Evolutionary conservation across 345 rosid species (phyloP).

Genomic region (Moringa oleifera): DNA sequence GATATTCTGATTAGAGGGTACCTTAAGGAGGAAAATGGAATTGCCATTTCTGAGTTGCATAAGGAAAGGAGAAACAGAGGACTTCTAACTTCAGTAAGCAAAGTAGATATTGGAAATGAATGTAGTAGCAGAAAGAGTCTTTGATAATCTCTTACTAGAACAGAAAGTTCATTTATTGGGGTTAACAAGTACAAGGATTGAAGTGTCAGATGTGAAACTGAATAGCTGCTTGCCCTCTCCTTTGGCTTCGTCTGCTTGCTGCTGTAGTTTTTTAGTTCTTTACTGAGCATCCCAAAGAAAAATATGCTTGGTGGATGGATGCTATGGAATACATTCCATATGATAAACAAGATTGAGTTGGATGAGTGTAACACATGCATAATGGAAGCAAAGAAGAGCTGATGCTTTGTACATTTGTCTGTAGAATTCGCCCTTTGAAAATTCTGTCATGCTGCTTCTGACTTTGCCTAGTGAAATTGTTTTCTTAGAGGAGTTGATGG

Average conservation of each 20-base stretch:
- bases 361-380: background rate
- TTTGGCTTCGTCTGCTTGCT: background rate
- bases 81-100: constrained; percentile 5
- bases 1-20: constrained; percentile 38
- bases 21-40: constrained; percentile 23
- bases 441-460: no score
- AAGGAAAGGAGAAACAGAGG: constrained; percentile 36
- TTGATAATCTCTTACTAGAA: background rate
- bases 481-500: no score
- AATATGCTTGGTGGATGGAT: background rate
- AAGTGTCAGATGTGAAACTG: background rate
- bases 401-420: background rate
- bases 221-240: background rate
- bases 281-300: background rate
- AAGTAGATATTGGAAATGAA: constrained; percentile 14
- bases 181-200: background rate
- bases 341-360: background rate
- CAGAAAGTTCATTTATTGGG: background rate
- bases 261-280: background rate
- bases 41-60: constrained; percentile 26
- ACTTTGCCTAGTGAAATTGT: no score
- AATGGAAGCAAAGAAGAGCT: background rate
- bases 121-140: background rate
- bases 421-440: background rate
- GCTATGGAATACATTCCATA: background rate